Conservation (phyloP, 1,139 yeast species). For the Saccharomycopsis hybrid region DNA sequence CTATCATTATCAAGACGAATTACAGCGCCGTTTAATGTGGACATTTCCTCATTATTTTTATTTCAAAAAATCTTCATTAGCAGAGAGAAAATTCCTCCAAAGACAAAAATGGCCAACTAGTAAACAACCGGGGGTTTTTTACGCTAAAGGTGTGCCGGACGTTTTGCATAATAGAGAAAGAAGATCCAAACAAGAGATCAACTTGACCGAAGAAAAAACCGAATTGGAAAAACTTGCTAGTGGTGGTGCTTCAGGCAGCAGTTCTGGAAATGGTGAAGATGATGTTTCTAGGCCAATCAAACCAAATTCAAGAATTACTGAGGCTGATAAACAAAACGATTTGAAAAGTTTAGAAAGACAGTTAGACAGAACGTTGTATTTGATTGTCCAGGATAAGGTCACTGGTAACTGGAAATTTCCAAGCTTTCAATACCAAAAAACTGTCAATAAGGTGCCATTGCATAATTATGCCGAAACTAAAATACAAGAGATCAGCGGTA, state of each 20-base stretch:
- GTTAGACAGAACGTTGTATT: slow-evolving; percentile 72
- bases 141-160: slow-evolving; percentile 80
- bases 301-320: slow-evolving; percentile 66
- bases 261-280: slow-evolving; percentile 33
- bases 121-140: slow-evolving; percentile 69
- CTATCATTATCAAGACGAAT: slow-evolving; percentile 76
- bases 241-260: too few species aligned
- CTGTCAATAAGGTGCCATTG: slow-evolving; percentile 42
- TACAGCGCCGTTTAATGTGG: slow-evolving; percentile 93
- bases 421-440: slow-evolving; percentile 34
- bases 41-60: slow-evolving; percentile 93
- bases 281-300: slow-evolving; percentile 61
- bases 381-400: slow-evolving; percentile 47
- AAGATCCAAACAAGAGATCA: slow-evolving; percentile 60
- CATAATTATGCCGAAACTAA: slow-evolving; percentile 76
- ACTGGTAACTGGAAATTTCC: slow-evolving; percentile 71
- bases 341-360: slow-evolving; percentile 67
- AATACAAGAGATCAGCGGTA: slow-evolving; percentile 66
- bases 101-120: slow-evolving; percentile 73
- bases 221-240: slow-evolving; percentile 38
- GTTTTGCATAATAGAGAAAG: slow-evolving; percentile 85
- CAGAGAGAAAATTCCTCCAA: slow-evolving; percentile 74
- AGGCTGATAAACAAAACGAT: slow-evolving; percentile 66
- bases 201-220: slow-evolving; percentile 54
- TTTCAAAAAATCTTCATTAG: slow-evolving; percentile 82